phyloP scores from a whole-genome alignment of 805 yeast species.

The Starmerella bacillaris region DNA sequence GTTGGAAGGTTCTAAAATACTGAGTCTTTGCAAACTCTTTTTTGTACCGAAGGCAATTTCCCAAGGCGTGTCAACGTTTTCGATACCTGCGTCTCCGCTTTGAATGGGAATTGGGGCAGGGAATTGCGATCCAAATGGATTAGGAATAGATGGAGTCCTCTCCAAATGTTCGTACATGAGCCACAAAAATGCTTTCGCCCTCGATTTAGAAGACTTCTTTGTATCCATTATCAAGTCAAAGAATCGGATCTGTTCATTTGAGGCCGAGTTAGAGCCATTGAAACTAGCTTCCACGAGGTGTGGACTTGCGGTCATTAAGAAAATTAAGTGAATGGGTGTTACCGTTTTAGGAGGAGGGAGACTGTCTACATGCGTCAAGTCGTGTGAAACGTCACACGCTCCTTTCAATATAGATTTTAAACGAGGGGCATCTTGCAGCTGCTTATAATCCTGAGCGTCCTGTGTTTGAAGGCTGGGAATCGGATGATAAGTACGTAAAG shows the following conservation, averaged over 20 bases:
- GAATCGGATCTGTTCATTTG: slow-evolving; percentile 17
- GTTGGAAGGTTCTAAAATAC: slow-evolving; percentile 20
- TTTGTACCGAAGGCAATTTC: slow-evolving; percentile 30
- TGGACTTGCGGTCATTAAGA: slow-evolving; percentile 46
- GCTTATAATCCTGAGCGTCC: slow-evolving; percentile 41
- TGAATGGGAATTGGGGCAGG: slow-evolving; percentile 27
- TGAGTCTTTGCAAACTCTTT: slow-evolving; percentile 25
- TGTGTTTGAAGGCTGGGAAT: slow-evolving; percentile 75
- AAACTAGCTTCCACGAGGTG: slow-evolving; percentile 30
- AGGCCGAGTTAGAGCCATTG: slow-evolving; percentile 22
- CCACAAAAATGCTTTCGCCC: slow-evolving; percentile 70
- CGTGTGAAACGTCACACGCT: slow-evolving; percentile 34
- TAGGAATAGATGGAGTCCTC: slow-evolving; percentile 35
- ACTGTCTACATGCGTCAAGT: slow-evolving; percentile 6
- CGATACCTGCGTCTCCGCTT: slow-evolving; percentile 19
- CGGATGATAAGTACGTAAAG: slow-evolving; percentile 79
- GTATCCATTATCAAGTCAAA: slow-evolving; percentile 48
- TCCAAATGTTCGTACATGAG: slow-evolving; percentile 63
- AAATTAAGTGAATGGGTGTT: slow-evolving; percentile 62
- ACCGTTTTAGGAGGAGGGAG: slow-evolving; percentile 26
- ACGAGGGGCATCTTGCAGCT: slow-evolving; percentile 87
- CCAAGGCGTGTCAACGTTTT: slow-evolving; percentile 29
- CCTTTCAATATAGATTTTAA: slow-evolving; percentile 77
- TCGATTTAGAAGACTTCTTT: slow-evolving; percentile 39
- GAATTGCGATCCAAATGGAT: slow-evolving; percentile 40